Evolutionary conservation across 2,329 filamentous ascomycete species (phyloP).

Genomic region (Pseudocercospora cruenta): DNA sequence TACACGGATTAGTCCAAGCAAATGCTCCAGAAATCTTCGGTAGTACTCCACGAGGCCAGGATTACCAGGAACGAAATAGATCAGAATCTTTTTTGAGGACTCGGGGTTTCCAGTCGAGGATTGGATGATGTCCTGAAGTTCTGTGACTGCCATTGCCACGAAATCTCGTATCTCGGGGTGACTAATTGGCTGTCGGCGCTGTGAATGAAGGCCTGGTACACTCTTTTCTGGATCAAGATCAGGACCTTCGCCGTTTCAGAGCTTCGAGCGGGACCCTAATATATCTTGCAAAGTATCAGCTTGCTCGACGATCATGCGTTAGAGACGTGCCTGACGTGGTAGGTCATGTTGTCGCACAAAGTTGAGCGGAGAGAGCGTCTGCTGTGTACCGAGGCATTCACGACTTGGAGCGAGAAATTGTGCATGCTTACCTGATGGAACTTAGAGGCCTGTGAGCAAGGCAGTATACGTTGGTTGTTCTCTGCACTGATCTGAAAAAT

Average conservation of each 20-base stretch:
- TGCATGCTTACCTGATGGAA: background rate
- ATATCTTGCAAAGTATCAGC: background rate
- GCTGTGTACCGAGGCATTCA: background rate
- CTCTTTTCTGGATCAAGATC: background rate
- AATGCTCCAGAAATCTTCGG: constrained; percentile 63
- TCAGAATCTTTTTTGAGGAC: constrained; percentile 45
- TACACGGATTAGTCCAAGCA: constrained; percentile 45
- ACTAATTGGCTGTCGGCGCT: too few relatives aligned
- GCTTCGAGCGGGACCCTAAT: background rate
- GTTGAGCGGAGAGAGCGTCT: background rate
- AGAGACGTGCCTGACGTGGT: background rate
- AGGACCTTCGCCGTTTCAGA: background rate
- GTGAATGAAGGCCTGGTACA: too few relatives aligned
- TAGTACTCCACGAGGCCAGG: constrained; percentile 78
- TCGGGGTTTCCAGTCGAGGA: background rate
- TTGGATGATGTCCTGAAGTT: background rate
- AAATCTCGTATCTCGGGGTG: background rate
- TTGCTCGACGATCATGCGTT: background rate
- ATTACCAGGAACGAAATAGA: constrained; percentile 78
- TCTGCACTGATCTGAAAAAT: background rate
- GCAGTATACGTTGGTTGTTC: background rate
- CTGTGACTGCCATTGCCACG: background rate
- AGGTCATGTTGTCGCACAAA: background rate
- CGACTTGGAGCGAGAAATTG: background rate
- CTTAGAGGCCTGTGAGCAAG: background rate